Base-by-base conservation (phyloP, 441 rosid species). In the Eutrema salsugineum region DNA sequence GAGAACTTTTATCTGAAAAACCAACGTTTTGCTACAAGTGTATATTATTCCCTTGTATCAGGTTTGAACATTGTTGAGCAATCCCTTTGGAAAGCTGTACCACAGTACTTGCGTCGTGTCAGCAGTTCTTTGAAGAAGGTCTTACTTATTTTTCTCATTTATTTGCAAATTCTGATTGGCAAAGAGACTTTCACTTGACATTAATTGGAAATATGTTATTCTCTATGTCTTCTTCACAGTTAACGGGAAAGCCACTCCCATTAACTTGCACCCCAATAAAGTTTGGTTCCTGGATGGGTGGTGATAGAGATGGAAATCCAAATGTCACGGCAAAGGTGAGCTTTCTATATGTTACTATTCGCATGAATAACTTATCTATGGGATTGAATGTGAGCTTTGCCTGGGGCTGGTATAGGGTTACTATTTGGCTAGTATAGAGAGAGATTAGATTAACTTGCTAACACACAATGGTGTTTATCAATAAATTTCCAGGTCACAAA, bases 281-380 rank as follows among this genome's bases (percentile, higher is more conserved):
- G 73, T 89, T 93, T 76, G 98, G 98, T 32, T 91, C 97, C 72
- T 91, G 97, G 98, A 93, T 93, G 98, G 98, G 97, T 65, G 98
- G 97, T 79, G 98, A 93, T 73, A 89, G 97, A 82, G 97, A 91
- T 86, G 98, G 98, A 80, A 93, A 93, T 82, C 98, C 98, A 35
- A 94, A 86, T 85, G 97, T 94, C 47, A 94, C 97, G 19, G 87
- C 98, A 56, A 91, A 94, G 91, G 98, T 88, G 71, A 82, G 82
- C 58, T 72, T 72, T 72, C 73, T 61, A n/a, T 54, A 42, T 11
- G 19, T 36, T 36, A 20, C 14, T 62, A 24, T 47, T 17, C 27
- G 17, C 61, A 19, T 56, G 53, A 55, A 36, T 4, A 65, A 36
- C 46, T 27, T 28, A 10, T 65, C 16, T 64, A 73, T 66, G 28